phyloP scores from a whole-genome alignment of 441 rosid genomes.

The Metrosideros polymorpha region DNA sequence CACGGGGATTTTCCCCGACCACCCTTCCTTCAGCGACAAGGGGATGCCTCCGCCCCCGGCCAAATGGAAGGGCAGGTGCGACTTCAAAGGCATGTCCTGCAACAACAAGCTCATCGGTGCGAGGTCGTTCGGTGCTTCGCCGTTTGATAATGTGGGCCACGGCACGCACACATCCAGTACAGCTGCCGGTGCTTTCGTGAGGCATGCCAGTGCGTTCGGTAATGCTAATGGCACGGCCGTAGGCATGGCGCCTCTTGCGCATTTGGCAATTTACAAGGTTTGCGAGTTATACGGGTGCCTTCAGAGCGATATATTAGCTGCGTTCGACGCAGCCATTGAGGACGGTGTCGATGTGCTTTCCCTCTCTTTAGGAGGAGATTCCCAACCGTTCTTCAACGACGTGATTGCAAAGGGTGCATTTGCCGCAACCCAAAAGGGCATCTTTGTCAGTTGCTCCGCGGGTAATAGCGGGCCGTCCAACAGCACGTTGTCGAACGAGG shows the following conservation, averaged over 20 bases:
- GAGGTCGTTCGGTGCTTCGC: background rate
- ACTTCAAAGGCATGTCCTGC: background rate
- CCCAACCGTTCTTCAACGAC: background rate
- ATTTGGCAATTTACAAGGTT: background rate
- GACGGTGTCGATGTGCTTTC: background rate
- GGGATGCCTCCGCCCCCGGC: background rate
- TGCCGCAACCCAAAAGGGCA: background rate
- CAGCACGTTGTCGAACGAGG: background rate
- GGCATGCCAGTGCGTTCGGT: background rate
- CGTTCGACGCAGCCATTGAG: background rate
- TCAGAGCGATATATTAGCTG: background rate
- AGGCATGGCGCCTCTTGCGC: background rate
- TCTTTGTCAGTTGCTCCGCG: background rate
- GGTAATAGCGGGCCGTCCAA: background rate
- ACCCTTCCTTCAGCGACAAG: background rate
- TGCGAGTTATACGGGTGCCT: background rate
- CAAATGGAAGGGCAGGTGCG: background rate
- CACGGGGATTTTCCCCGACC: background rate
- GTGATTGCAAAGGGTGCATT: background rate
- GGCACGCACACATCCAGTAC: background rate
- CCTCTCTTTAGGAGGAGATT: background rate
- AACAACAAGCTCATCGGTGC: background rate
- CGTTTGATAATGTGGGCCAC: background rate
- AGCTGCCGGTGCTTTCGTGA: background rate
- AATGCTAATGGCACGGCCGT: background rate